Evolutionary conservation across 306 rosid genomes (phyloP).

Genomic region (Dalbergia oliveri): DNA sequence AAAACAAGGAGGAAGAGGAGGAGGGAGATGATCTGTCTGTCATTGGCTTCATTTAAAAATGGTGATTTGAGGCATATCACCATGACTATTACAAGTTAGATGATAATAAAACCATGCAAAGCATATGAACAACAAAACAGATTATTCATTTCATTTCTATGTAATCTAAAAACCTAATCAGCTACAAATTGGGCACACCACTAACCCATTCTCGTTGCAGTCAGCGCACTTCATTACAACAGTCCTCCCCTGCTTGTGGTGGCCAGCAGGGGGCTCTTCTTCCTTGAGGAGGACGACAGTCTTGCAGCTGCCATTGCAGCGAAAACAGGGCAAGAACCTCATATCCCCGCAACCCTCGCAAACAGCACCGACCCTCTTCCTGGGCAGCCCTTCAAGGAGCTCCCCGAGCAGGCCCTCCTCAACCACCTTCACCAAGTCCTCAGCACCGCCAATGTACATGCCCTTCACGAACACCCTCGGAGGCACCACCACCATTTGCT

Average conservation of each 20-base stretch:
- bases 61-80: slow-evolving; percentile 34
- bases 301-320: slow-evolving; percentile 86
- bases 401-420: slow-evolving; percentile 77
- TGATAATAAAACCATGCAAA: not conserved
- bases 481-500: slow-evolving; percentile 59
- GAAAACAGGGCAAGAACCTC: slow-evolving; percentile 81
- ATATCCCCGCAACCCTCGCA: slow-evolving; percentile 91
- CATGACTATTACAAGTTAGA: slow-evolving; percentile 14
- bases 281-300: slow-evolving; percentile 34
- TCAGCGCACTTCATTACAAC: slow-evolving; percentile 65
- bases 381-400: slow-evolving; percentile 70
- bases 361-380: slow-evolving; percentile 61
- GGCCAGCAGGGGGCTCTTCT: not conserved
- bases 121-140: slow-evolving; percentile 12
- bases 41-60: not conserved
- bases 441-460: slow-evolving; percentile 73
- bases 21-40: not conserved
- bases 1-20: not conserved
- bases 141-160: not conserved
- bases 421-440: slow-evolving; percentile 64
- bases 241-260: slow-evolving; percentile 41
- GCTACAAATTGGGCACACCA: slow-evolving; percentile 81
- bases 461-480: slow-evolving; percentile 86
- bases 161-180: slow-evolving; percentile 24
- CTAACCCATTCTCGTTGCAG: slow-evolving; percentile 93